Conservation (phyloP, 495 filamentous ascomycete genomes). For the Stereocaulon alpinum region DNA sequence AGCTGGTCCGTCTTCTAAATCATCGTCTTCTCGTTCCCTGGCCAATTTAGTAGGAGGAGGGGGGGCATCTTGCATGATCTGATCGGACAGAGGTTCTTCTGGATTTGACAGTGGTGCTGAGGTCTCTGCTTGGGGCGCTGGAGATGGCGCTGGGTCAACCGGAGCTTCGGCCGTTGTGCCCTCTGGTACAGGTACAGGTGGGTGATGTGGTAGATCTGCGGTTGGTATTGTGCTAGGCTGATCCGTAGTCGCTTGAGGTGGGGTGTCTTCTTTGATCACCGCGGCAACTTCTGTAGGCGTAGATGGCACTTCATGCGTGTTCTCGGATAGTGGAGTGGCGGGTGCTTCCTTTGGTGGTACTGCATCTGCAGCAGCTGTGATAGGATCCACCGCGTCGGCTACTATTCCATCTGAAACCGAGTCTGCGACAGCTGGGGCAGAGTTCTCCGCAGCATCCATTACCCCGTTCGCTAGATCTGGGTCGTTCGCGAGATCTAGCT, state of each 20-base stretch:
- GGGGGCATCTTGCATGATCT: conserved; percentile 32
- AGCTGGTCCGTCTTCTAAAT: conserved; percentile 60
- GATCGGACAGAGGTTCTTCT: conserved; percentile 21
- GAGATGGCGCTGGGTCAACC: conserved; percentile 19
- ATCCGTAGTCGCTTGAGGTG: neutral
- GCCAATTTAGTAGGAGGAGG: conserved; percentile 46
- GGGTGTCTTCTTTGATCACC: neutral
- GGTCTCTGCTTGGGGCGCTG: conserved; percentile 9
- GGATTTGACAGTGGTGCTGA: neutral
- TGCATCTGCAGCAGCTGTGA: neutral
- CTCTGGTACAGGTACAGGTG: conserved; percentile 14
- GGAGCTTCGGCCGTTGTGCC: conserved; percentile 13
- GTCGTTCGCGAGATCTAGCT: conserved; percentile 14
- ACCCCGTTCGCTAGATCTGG: conserved; percentile 17
- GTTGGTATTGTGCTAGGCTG: conserved; percentile 7
- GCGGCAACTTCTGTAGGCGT: neutral
- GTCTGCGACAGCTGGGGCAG: conserved; percentile 1
- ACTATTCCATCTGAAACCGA: conserved; percentile 13
- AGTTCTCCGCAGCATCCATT: neutral
- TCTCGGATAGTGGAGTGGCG: neutral
- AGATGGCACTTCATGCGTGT: neutral
- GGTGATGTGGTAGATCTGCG: conserved; percentile 16
- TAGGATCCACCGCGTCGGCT: conserved; percentile 2
- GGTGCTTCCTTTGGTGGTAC: neutral
- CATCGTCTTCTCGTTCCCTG: conserved; percentile 59